Evolutionary conservation across 2,329 filamentous ascomycete genomes (phyloP).

Genomic region (Talaromyces pinophilus): DNA sequence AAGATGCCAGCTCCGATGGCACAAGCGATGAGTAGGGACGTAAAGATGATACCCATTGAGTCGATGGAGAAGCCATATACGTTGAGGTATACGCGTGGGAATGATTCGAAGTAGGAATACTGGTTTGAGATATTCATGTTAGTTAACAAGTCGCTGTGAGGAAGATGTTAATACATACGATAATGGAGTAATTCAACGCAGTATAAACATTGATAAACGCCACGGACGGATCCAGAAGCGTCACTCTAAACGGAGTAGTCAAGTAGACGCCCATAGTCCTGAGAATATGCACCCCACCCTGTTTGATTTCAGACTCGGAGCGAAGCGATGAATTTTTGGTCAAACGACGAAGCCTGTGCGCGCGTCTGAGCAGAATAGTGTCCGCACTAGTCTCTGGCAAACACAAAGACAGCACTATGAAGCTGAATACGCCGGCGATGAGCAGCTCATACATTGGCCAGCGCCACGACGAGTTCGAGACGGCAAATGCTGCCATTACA

Average conservation of each 20-base stretch:
- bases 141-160: too few species aligned
- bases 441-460: constrained; percentile 61
- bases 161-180: neutral
- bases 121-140: too few species aligned
- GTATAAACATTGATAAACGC: constrained; percentile 33
- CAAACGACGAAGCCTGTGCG: constrained; percentile 61
- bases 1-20: neutral
- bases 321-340: constrained; percentile 53
- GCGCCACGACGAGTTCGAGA: constrained; percentile 56
- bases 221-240: neutral
- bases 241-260: neutral
- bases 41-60: neutral
- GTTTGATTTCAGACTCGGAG: constrained; percentile 27
- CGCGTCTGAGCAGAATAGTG: constrained; percentile 64
- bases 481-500: constrained; percentile 62
- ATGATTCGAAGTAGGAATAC: neutral
- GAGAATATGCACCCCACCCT: constrained; percentile 63
- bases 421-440: constrained; percentile 60
- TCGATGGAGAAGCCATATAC: neutral
- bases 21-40: neutral
- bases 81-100: neutral
- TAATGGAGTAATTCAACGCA: constrained; percentile 56
- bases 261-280: constrained; percentile 24
- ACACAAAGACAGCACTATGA: constrained; percentile 61
- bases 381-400: constrained; percentile 65